phyloP scores from a whole-genome alignment of 2,329 filamentous ascomycete genomes.

The Aspergillus sp. region DNA sequence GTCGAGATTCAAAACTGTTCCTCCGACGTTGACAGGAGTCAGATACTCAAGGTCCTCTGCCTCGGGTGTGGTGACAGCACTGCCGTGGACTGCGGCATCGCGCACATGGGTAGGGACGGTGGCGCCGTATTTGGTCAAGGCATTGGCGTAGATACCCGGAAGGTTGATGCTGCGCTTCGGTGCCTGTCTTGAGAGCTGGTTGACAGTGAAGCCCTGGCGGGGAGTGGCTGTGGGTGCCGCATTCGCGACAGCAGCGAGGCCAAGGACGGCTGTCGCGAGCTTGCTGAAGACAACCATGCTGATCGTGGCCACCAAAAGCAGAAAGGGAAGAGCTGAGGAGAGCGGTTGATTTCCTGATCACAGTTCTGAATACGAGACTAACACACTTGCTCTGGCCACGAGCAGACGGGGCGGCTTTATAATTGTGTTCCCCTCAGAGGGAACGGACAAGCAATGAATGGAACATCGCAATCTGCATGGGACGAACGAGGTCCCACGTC shows the following conservation, averaged over 20 bases:
- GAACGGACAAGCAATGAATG: neutral
- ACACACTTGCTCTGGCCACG: slow-evolving; percentile 10
- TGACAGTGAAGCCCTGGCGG: slow-evolving; percentile 38
- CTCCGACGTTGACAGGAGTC: slow-evolving; percentile 66
- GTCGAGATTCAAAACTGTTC: slow-evolving; percentile 67
- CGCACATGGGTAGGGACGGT: slow-evolving; percentile 35
- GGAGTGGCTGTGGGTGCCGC: slow-evolving; percentile 33
- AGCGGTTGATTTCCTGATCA: neutral
- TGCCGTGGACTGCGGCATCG: slow-evolving; percentile 37
- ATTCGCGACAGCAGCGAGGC: slow-evolving; percentile 33
- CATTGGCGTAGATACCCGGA: slow-evolving; percentile 34
- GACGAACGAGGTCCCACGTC: slow-evolving; percentile 10
- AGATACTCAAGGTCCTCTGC: slow-evolving; percentile 63
- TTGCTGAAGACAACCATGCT: slow-evolving; percentile 43
- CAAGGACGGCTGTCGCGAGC: slow-evolving; percentile 30
- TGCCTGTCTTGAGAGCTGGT: slow-evolving; percentile 31
- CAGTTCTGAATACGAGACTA: slow-evolving; percentile 14
- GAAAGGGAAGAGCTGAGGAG: slow-evolving; percentile 20
- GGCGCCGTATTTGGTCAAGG: slow-evolving; percentile 36
- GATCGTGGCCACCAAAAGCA: neutral
- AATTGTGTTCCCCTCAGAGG: slow-evolving; percentile 16
- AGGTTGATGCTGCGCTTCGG: slow-evolving; percentile 32
- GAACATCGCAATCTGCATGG: slow-evolving; percentile 2
- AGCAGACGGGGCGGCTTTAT: slow-evolving; percentile 30
- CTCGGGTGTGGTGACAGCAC: slow-evolving; percentile 50